Conservation (phyloP, 129 eudicot genomes). For the Escallonia rubra region DNA sequence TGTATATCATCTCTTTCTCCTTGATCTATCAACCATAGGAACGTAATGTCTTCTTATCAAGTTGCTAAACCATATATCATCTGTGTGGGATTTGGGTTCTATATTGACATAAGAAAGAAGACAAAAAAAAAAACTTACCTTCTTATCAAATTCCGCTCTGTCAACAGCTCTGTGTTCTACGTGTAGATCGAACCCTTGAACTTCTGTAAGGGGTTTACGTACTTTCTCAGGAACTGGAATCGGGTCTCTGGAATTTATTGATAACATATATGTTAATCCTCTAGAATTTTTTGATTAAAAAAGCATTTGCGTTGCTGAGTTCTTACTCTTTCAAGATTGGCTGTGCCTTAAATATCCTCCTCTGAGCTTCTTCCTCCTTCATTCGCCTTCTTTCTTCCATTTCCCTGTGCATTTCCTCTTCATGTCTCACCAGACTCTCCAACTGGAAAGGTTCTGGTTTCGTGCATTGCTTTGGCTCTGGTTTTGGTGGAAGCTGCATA, state of each 20-base stretch:
- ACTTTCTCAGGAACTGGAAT: conserved; percentile 87
- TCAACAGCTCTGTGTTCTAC: conserved; percentile 76
- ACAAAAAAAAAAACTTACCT: conserved; percentile 16
- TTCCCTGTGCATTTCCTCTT: conserved; percentile 76
- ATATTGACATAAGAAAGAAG: too few species aligned
- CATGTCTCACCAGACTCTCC: conserved; percentile 84
- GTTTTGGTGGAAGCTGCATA: conserved; percentile 80
- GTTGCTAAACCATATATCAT: too few species aligned
- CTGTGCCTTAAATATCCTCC: conserved; percentile 76
- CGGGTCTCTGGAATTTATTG: conserved; percentile 59
- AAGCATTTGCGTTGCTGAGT: neutral
- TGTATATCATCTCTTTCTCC: conserved; percentile 84
- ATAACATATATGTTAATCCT: neutral
- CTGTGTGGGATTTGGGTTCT: too few species aligned
- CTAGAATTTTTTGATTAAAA: too few species aligned
- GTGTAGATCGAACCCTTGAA: conserved; percentile 76
- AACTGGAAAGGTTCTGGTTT: conserved; percentile 82
- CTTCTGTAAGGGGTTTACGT: conserved; percentile 77
- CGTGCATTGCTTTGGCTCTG: conserved; percentile 85
- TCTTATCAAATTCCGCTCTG: conserved; percentile 85
- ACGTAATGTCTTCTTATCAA: too few species aligned
- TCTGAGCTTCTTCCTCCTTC: conserved; percentile 75
- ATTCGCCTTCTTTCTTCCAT: conserved; percentile 72
- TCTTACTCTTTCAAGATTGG: conserved; percentile 82
- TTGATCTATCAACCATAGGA: conserved; percentile 31